phyloP scores from a whole-genome alignment of 2,329 filamentous ascomycete genomes.

The Ophiosphaerella narmari region DNA sequence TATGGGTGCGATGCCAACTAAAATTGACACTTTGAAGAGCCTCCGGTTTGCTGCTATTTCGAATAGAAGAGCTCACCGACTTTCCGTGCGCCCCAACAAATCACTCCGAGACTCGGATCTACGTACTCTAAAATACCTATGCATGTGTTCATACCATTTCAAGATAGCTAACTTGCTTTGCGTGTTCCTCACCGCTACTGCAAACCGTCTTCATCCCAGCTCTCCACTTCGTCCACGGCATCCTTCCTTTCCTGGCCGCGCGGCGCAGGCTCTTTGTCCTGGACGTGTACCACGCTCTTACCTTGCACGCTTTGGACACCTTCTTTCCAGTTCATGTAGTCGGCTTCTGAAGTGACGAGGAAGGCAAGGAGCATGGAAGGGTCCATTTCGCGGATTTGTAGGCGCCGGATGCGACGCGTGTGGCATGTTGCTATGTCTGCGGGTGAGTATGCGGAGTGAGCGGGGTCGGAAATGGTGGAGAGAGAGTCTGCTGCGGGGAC shows the following conservation, averaged over 20 bases:
- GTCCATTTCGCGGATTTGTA: slow-evolving; percentile 92
- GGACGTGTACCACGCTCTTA: slow-evolving; percentile 84
- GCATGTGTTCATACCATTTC: not conserved
- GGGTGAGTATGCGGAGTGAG: slow-evolving; percentile 60
- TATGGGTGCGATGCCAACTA: too few relatives aligned
- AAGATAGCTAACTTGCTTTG: not conserved
- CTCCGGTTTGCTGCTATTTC: too few relatives aligned
- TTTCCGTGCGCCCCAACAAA: not conserved
- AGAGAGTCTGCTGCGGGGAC: slow-evolving; percentile 13
- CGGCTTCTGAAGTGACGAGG: slow-evolving; percentile 77
- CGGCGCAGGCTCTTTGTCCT: slow-evolving; percentile 67
- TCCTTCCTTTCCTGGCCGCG: slow-evolving; percentile 64
- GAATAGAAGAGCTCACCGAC: too few relatives aligned
- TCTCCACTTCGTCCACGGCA: slow-evolving; percentile 88
- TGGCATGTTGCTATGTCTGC: slow-evolving; percentile 85
- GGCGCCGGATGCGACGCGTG: slow-evolving; percentile 78
- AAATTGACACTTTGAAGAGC: too few relatives aligned
- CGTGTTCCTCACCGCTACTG: slow-evolving; percentile 5
- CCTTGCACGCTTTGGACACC: slow-evolving; percentile 71
- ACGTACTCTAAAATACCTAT: not conserved
- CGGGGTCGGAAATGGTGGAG: slow-evolving; percentile 37
- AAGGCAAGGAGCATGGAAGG: slow-evolving; percentile 98
- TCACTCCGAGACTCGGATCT: not conserved
- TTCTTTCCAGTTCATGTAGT: slow-evolving; percentile 82
- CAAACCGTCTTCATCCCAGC: slow-evolving; percentile 65